Base-by-base conservation (phyloP, 106 monocot species). In the Dioscorea zingiberensis region DNA sequence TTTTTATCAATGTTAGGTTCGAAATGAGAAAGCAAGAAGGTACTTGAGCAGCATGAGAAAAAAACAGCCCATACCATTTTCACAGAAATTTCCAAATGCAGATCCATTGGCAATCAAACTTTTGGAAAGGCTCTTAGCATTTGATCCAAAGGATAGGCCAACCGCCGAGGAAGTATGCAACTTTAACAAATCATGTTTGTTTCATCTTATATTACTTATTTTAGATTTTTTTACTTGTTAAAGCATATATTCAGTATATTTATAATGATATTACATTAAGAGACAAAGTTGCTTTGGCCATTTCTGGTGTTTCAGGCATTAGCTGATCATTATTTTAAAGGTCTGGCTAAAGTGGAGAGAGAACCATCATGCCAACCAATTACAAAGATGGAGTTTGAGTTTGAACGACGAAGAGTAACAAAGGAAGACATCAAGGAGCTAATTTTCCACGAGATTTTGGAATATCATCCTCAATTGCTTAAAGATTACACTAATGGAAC, bases 331-430 rank as follows among this genome's bases (percentile, higher is more conserved):
- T 95, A 95, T 65, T 95, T 95, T 54, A 88, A 79, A 68, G 95
- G 91, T 6, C 62, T 95, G 56, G 77, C 91, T 14, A 95, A 76
- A 68, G 82, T 81, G 63, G 95, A 95, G 57, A 83, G 91, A 44
- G 95, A 95, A 53, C 95, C 91, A 66, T 85, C 91, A 27, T 85
- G 87, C 63, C 91, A 85, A 44, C 91, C 87, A 48, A 87, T 91
- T 27, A 72, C 87, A 21, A 91, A 95, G 83, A 70, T 95, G 69
- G 95, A 95, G 60, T 95, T 95, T 67, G 95, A 95, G 69, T 95
- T 95, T 79, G 95, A 95, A 54, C 71, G 91, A 13, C 77, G 81
- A 68, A 87, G 80, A 55, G 80, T 91, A 56, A 87, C 83, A 13
- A 88, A 95, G 76, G 91, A 91, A 29, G 91, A 95, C 46, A 75